phyloP scores from a whole-genome alignment of 306 rosid species.

The Citrullus amarus region DNA sequence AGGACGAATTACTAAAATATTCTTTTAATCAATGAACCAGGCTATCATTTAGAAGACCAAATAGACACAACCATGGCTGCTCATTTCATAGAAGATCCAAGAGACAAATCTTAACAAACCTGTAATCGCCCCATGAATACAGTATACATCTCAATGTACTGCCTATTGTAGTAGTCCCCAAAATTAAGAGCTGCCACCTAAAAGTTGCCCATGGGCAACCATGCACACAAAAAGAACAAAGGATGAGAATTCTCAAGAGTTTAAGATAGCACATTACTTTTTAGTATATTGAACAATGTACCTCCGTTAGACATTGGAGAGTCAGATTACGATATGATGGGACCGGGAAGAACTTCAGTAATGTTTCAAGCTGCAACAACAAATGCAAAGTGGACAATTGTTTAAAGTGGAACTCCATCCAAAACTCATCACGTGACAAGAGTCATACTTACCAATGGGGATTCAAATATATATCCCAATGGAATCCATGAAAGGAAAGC shows the following conservation, averaged over 20 bases:
- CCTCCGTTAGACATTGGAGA: conserved; percentile 92
- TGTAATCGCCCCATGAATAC: conserved; percentile 87
- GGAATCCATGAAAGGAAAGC: conserved; percentile 99
- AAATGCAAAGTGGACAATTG: neutral
- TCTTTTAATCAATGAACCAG: neutral
- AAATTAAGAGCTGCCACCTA: conserved; percentile 86
- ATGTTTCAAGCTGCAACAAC: conserved; percentile 74
- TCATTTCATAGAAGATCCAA: neutral
- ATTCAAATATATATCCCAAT: conserved; percentile 91
- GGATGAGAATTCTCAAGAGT: neutral
- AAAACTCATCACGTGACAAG: conserved; percentile 2
- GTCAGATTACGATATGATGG: conserved; percentile 82
- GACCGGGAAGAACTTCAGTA: conserved; percentile 73
- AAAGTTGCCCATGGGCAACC: conserved; percentile 1
- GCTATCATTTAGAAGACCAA: neutral
- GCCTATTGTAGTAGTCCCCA: conserved; percentile 65
- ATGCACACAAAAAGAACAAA: neutral
- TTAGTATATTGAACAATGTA: conserved; percentile 9
- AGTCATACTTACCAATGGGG: conserved; percentile 57
- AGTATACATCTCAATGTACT: conserved; percentile 77
- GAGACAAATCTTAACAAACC: conserved; percentile 32
- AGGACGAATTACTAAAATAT: neutral
- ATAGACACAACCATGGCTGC: neutral
- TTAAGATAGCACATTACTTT: neutral
- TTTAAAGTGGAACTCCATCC: neutral